A percentile compares a stretch with the other conserved stretches of the same genome.
Conservation (phyloP, 2,329 filamentous ascomycete species). For the Fusarium algeriense region DNA sequence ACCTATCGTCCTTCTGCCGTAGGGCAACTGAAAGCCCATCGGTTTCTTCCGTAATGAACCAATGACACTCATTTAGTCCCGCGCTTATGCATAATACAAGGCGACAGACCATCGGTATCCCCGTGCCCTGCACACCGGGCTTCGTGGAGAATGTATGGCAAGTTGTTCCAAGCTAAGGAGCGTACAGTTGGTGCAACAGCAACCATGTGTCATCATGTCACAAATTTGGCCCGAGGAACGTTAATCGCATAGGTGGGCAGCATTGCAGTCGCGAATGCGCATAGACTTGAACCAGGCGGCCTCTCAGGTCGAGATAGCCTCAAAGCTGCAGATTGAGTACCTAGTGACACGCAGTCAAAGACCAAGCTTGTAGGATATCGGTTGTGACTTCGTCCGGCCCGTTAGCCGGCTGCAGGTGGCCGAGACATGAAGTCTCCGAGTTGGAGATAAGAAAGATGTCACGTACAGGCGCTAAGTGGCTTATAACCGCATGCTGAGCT, state of each 20-base stretch:
- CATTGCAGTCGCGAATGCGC: background rate
- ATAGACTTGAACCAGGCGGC: background rate
- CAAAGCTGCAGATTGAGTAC: background rate
- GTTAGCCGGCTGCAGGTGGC: background rate
- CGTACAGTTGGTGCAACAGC: background rate
- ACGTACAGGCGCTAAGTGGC: background rate
- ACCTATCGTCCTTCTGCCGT: background rate
- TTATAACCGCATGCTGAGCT: background rate
- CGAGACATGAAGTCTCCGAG: background rate
- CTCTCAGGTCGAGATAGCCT: background rate
- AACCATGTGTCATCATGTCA: background rate
- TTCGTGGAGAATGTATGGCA: background rate
- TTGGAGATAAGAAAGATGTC: slow-evolving; percentile 5
- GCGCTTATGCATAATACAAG: no score
- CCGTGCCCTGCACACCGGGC: background rate
- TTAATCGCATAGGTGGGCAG: background rate
- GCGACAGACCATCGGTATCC: background rate
- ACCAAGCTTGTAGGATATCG: no score
- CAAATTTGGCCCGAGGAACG: no score
- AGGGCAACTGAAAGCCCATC: background rate
- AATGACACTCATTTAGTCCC: background rate
- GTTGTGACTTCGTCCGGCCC: no score
- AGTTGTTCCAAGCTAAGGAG: background rate
- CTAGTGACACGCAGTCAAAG: background rate
- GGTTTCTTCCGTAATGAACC: background rate